Evolutionary conservation across 352 stramenopile species (phyloP), one percentile per base, ranked within the genome.

Genomic region (Salisapilia sapeloensis): DNA sequence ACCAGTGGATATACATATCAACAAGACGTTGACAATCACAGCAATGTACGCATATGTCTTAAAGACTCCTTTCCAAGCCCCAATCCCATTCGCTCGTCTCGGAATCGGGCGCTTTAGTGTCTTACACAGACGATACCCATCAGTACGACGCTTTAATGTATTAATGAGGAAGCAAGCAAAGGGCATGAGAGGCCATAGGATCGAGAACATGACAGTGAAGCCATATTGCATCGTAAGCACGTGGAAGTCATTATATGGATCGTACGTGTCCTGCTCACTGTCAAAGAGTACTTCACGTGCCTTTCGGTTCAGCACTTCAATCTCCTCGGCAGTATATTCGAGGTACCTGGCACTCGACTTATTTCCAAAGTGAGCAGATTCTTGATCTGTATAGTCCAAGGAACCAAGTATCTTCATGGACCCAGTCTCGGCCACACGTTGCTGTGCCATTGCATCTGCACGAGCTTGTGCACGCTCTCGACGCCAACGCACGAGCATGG

Each of bases 351-450:
- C 65, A 22, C 59, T 58, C 9, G 59, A 63, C 39, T 76, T 76
- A 45, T 79, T 86, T 12, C 53, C 56, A 36, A 86, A 81, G 36
- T 86, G 71, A 1, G 66, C 75, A 8, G 45, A 44, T 25, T 74
- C 74, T 22, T 76, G 51, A 33, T 82, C 56, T 40, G 76, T 60
- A 24, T 90, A 90, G 34, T 85, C 64, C 19, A 90, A 29, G 11
- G 70, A 70, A 4, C 71, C 75, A 9, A 90, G 38, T 31, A 90
- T 85, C 33, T 84, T 84, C 60, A 86, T 78, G 4, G 60, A 79
- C 0, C 69, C 72, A 10, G 69, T 50, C 16, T 75, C 66, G 28
- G 60, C 52, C 34, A 84, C 69, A 8, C 65, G 58, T 46, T 82
- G 62, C 26, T 84, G 65, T 2, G 67, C 66, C n/a, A 48, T 46